These are phyloP conservation scores for Paxillus ammoniavirescens DNA, from an alignment of 768 basidiomycete species.

Conservation along the genomic window DNA sequence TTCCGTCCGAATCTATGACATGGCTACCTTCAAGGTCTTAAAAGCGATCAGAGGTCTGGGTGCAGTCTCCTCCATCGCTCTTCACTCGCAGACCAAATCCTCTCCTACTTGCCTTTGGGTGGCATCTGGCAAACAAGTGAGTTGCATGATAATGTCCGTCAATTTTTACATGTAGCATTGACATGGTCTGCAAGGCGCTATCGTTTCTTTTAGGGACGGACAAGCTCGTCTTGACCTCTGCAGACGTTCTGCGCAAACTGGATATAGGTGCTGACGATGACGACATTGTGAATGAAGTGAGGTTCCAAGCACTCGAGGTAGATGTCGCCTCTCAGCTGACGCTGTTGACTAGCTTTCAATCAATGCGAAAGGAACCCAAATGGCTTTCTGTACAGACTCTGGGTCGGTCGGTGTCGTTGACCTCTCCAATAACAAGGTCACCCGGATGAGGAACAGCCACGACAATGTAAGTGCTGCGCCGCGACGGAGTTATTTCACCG, in stretches of 20 bases:
- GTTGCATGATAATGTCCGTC: background rate
- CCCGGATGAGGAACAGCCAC: conserved; percentile 61
- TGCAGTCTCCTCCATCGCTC: conserved; percentile 65
- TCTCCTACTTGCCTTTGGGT: conserved; percentile 58
- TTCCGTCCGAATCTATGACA: conserved; percentile 61
- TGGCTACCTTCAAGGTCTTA: conserved; percentile 56
- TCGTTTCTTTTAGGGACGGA: conserved; percentile 44
- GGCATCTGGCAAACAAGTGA: conserved; percentile 60
- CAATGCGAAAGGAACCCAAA: conserved; percentile 45
- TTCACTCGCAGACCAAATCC: conserved; percentile 39
- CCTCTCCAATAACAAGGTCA: conserved; percentile 44
- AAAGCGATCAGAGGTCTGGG: conserved; percentile 60
- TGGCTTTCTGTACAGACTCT: conserved; percentile 72
- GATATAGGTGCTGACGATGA: conserved; percentile 49
- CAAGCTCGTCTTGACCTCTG: conserved; percentile 52
- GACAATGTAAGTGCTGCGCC: conserved; percentile 48
- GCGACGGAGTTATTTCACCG: background rate
- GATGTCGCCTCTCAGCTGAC: conserved; percentile 25
- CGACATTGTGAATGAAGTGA: conserved; percentile 70
- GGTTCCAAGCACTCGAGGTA: conserved; percentile 1
- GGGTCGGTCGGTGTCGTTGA: conserved; percentile 69
- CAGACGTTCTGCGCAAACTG: conserved; percentile 48
- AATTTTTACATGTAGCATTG: background rate
- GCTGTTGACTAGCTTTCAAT: conserved; percentile 58
- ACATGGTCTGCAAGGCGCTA: conserved; percentile 20